A percentile compares a stretch with the other conserved stretches of the same genome.
Evolutionary conservation across 2,329 filamentous ascomycete species (phyloP).

Genomic region (Monosporascus ibericus): DNA sequence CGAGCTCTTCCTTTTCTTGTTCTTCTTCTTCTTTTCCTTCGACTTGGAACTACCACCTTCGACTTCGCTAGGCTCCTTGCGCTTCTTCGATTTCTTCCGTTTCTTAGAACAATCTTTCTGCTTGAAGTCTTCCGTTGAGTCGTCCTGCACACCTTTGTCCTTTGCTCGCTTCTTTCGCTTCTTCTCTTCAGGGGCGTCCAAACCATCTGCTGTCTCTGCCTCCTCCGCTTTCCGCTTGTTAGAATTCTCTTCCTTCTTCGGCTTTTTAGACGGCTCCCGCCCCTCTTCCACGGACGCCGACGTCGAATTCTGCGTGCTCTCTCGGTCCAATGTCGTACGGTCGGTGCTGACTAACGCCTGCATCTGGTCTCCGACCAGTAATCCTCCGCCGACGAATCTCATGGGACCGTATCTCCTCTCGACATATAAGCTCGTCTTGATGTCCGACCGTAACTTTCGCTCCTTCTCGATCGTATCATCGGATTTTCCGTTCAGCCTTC

Average conservation of each 20-base stretch:
- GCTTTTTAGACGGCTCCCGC: constrained; percentile 25
- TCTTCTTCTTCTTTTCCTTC: constrained; percentile 18
- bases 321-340: not conserved
- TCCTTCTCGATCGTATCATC: constrained; percentile 68
- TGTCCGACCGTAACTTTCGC: constrained; percentile 59
- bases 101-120: constrained; percentile 27
- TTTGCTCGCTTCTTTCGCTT: constrained; percentile 32
- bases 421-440: constrained; percentile 68
- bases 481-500: constrained; percentile 81
- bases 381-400: constrained; percentile 82
- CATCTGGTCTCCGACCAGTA: constrained; percentile 54
- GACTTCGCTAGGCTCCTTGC: constrained; percentile 17
- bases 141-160: constrained; percentile 9
- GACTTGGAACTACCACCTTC: constrained; percentile 11
- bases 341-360: constrained; percentile 34
- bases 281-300: constrained; percentile 13
- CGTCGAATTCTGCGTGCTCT: constrained; percentile 12
- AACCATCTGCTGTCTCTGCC: constrained; percentile 25
- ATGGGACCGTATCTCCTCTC: constrained; percentile 72
- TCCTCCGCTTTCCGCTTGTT: constrained; percentile 36
- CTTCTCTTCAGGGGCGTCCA: constrained; percentile 28
- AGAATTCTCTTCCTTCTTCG: constrained; percentile 34
- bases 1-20: constrained; percentile 22
- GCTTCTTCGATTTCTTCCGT: constrained; percentile 20
- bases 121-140: constrained; percentile 13